phyloP scores from a whole-genome alignment of 2,329 filamentous ascomycete species.

The Ophiostoma ips region DNA sequence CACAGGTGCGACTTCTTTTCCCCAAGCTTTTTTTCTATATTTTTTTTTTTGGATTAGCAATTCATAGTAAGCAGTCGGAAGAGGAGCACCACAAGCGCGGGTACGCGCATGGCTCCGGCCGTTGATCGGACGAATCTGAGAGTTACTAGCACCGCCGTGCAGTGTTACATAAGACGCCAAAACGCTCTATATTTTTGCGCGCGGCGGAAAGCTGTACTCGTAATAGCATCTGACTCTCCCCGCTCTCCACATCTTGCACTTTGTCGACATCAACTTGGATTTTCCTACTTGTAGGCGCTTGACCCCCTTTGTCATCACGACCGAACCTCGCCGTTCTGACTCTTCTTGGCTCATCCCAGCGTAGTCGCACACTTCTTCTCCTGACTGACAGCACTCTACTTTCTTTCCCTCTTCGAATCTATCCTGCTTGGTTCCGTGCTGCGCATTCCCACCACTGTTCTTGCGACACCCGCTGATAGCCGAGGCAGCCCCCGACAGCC shows the following conservation, averaged over 20 bases:
- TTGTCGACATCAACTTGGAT: background rate
- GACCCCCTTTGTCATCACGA: background rate
- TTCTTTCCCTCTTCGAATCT: background rate
- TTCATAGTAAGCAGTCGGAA: background rate
- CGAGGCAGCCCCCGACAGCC: background rate
- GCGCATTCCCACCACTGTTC: background rate
- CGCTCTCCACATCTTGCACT: background rate
- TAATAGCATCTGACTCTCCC: too few relatives aligned
- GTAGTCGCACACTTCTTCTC: background rate
- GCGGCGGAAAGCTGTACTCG: too few relatives aligned
- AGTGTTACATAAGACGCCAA: background rate
- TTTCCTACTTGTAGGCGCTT: background rate
- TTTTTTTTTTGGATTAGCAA: too few relatives aligned
- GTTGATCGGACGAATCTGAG: background rate
- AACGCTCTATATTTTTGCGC: background rate
- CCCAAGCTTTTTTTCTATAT: too few relatives aligned
- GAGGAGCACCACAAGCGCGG: background rate
- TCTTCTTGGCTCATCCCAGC: too few relatives aligned
- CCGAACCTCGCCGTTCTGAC: background rate
- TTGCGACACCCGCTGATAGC: conserved; percentile 4
- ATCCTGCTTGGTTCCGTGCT: background rate
- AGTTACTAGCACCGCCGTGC: background rate
- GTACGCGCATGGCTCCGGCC: background rate
- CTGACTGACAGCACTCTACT: background rate
- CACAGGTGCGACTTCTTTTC: too few relatives aligned